Conservation (phyloP, 75 land plant species). For the Sequoia sempervirens region DNA sequence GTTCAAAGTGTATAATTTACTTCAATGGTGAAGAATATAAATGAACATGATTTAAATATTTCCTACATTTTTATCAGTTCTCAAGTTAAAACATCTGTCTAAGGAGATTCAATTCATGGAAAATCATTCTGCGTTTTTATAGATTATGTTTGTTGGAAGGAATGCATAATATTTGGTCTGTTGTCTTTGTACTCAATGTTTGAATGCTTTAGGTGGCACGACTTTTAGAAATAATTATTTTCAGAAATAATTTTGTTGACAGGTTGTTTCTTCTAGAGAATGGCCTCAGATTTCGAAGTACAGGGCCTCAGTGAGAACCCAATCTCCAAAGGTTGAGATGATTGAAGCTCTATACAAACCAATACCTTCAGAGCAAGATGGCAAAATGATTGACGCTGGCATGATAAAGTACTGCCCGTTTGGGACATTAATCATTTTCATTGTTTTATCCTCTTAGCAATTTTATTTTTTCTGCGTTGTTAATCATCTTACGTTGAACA, state of each 20-base stretch:
- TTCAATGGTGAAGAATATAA: too few species aligned
- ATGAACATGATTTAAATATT: too few species aligned
- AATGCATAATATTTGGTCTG: not conserved
- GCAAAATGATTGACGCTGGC: not conserved
- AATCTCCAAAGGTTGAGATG: constrained; percentile 82
- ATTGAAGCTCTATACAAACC: constrained; percentile 67
- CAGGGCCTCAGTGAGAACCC: constrained; percentile 70
- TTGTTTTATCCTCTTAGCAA: not conserved
- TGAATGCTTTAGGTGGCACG: not conserved
- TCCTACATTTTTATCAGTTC: too few species aligned
- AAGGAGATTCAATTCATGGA: not conserved
- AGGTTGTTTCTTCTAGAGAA: constrained; percentile 85
- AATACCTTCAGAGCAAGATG: not conserved
- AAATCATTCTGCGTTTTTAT: not conserved
- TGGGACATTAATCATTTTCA: not conserved
- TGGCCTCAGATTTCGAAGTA: constrained; percentile 83
- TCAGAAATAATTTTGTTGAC: not conserved
- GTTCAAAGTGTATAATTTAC: not conserved
- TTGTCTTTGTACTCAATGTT: not conserved
- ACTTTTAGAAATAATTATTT: not conserved
- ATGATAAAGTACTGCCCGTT: not conserved
- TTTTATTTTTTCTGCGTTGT: not conserved
- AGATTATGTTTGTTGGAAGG: not conserved
- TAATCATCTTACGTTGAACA: not conserved
- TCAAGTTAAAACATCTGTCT: not conserved